Evolutionary conservation across 345 rosid species (phyloP).

Genomic region (Aquilaria malaccensis): DNA sequence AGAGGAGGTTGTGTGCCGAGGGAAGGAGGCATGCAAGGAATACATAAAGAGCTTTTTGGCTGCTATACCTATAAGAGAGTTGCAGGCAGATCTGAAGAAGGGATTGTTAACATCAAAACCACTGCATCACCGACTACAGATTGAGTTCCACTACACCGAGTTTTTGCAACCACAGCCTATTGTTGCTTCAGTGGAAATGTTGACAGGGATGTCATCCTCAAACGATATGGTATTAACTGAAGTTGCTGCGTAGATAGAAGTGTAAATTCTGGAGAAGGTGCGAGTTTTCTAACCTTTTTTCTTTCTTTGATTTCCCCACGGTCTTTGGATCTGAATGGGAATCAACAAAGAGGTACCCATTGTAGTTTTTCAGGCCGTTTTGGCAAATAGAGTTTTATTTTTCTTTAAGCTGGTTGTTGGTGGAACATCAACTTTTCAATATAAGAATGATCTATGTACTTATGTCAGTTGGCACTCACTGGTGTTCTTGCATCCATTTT

Average conservation of each 20-base stretch:
- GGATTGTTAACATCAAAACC: constrained; percentile 67
- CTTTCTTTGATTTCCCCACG: background rate
- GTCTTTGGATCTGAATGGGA: constrained; percentile 20
- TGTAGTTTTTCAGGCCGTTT: constrained; percentile 10
- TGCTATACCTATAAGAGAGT: constrained; percentile 84
- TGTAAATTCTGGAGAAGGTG: constrained; percentile 35
- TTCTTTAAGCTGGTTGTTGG: constrained; percentile 5
- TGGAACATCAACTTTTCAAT: background rate
- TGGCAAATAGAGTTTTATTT: constrained; percentile 16
- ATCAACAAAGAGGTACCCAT: constrained; percentile 23
- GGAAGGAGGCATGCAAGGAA: constrained; percentile 92
- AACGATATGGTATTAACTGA: constrained; percentile 22
- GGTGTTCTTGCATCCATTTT: no score
- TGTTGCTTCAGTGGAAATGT: constrained; percentile 11
- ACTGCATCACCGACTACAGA: constrained; percentile 80
- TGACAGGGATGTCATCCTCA: constrained; percentile 1
- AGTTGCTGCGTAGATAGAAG: constrained; percentile 18
- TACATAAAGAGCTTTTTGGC: constrained; percentile 94
- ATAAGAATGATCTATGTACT: no score
- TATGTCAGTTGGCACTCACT: no score
- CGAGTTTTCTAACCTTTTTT: constrained; percentile 28
- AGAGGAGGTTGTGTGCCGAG: constrained; percentile 52
- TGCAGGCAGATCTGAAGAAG: constrained; percentile 80
- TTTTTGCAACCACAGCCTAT: constrained; percentile 18
- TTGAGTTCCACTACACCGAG: constrained; percentile 79